phyloP scores from a whole-genome alignment of 768 basidiomycete genomes.

The Holtermanniella nyarrowii region DNA sequence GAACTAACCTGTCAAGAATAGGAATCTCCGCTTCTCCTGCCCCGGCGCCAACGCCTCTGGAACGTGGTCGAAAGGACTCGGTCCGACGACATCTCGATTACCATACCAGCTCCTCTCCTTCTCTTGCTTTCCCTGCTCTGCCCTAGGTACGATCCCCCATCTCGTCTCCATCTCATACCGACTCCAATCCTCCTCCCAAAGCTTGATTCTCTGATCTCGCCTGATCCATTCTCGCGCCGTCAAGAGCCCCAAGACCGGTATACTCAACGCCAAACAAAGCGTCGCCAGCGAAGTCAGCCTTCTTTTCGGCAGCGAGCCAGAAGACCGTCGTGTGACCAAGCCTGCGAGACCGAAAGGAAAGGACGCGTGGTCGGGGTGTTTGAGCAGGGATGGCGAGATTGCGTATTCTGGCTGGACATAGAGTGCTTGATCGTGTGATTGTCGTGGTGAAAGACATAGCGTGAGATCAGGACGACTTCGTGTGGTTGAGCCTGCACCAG shows the following conservation, averaged over 20 bases:
- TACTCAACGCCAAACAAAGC: background rate
- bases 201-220: background rate
- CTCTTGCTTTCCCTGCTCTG: constrained; percentile 4
- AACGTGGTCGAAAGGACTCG: constrained; percentile 33
- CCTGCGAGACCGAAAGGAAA: background rate
- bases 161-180: background rate
- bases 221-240: background rate
- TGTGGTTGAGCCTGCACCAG: too few relatives aligned
- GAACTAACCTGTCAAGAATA: constrained; percentile 38
- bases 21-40: constrained; percentile 20
- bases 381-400: background rate
- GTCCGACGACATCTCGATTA: constrained; percentile 24
- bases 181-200: background rate
- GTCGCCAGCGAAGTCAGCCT: background rate
- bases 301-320: background rate
- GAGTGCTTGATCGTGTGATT: too few relatives aligned
- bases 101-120: constrained; percentile 34
- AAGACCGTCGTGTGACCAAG: background rate
- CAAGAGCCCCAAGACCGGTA: background rate
- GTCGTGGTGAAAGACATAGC: too few relatives aligned
- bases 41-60: constrained; percentile 8
- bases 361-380: background rate
- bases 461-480: too few relatives aligned
- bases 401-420: background rate
- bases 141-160: background rate